Evolutionary conservation across 805 yeast genomes (phyloP), one percentile per base, ranked within the genome.

Genomic region (Clavispora vitiphila): DNA sequence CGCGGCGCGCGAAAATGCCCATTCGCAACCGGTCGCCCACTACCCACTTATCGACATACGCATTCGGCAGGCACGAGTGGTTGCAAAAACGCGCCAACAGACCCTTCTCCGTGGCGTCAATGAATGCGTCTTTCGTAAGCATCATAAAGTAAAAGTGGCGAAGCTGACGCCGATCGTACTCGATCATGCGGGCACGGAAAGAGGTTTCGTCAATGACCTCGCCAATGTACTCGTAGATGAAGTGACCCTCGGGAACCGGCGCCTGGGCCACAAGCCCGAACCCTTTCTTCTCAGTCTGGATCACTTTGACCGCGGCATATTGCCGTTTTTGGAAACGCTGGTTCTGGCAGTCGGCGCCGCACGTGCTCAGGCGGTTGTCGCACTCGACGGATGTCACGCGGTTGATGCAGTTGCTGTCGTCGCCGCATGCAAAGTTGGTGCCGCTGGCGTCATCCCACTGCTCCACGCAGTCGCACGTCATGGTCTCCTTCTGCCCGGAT

Each of bases 31-130:
- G 84, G 45, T 85, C 86, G 22, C 89, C 89, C 11, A 91, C 98
- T 14, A 90, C 93, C 99, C 99, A 91, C 67, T 91, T 91, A 62
- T 91, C 96, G 34, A 91, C 96, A 54, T 78, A 87, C 18, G 96
- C 91, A 61, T 93, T 93, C 10, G 99, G 99, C 55, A 78, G 81
- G 62, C 99, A 91, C 16, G 96, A 87, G 64, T 91, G 99, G 63
- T 91, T 91, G 58, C 93, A 85, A 65, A 90, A 93, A 43, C 99
- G 73, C 2, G 96, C 96, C 42, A 91, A 64, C 15, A 88, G 79
- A 7, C 98, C 99, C 65, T 78, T 84, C 37, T 74, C 74, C 1
- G 98, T 91, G 37, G 99, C 99, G 63, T 91, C 99, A 44, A 91
- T 87, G 58, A 89, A 93, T 58, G 91, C 91, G 45, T 88, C 89